A percentile compares a stretch with the other conserved stretches of the same genome.
Evolutionary conservation across 768 basidiomycete genomes (phyloP).

Genomic region (Filobasidium wieringae): DNA sequence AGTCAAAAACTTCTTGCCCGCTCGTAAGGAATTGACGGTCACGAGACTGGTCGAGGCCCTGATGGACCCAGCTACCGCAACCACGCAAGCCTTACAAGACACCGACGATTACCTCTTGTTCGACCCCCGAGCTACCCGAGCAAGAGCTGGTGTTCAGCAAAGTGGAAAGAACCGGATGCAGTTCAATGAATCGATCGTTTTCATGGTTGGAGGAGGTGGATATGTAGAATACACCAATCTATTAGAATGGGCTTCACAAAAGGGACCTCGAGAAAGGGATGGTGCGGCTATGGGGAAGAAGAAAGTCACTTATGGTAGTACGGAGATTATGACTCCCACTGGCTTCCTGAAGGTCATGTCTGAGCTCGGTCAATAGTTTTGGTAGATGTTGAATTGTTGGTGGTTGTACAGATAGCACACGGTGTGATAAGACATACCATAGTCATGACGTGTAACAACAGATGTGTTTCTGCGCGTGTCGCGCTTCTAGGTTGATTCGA

Average conservation of each 20-base stretch:
- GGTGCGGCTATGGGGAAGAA: constrained; percentile 40
- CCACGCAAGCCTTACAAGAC: constrained; percentile 86
- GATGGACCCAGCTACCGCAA: constrained; percentile 91
- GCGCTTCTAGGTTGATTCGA: too few species aligned
- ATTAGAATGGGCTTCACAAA: constrained; percentile 76
- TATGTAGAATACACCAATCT: constrained; percentile 97
- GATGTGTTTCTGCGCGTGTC: too few species aligned
- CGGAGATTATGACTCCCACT: constrained; percentile 83
- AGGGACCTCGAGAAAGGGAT: constrained; percentile 9
- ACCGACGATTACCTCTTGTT: constrained; percentile 93
- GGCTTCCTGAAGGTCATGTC: constrained; percentile 66
- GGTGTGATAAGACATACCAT: too few species aligned
- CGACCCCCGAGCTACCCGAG: constrained; percentile 70
- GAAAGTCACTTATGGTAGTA: constrained; percentile 83
- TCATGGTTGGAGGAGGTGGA: constrained; percentile 89
- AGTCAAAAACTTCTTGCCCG: constrained; percentile 93
- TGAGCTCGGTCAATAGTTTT: constrained; percentile 35
- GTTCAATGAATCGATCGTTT: constrained; percentile 79
- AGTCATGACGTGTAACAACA: too few species aligned
- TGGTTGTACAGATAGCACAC: too few species aligned
- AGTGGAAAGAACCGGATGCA: constrained; percentile 44
- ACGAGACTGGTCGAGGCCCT: constrained; percentile 89
- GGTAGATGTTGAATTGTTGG: too few species aligned
- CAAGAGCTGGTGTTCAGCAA: constrained; percentile 43
- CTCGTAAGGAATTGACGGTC: constrained; percentile 76